Base-by-base conservation (phyloP, 768 basidiomycete genomes). In the Candolleomyces efflorescens region DNA sequence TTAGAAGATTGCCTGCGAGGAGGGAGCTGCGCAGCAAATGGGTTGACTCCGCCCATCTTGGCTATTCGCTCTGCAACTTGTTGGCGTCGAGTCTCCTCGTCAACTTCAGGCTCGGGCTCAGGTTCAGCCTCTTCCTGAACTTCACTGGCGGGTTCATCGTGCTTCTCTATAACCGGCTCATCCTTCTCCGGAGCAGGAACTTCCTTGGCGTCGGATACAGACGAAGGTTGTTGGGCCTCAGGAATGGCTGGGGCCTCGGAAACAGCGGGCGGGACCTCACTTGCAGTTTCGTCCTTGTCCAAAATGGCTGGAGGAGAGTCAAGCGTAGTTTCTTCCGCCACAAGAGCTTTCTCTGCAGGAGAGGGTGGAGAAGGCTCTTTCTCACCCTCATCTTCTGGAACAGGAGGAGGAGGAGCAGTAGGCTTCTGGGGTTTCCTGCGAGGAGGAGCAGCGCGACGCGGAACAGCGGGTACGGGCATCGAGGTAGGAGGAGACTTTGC, bases 391-490 rank as follows among this genome's bases (percentile, higher is more conserved):
- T 15, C 62, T 43, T 71, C 64, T 2, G 60, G 61, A n/a, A 62
- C 59, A n/a, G 59, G 52, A n/a, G 32, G 48, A 37, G 55, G 51
- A 11, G 46, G 27, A 15, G 64, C 63, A 38, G 59, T 59, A 32
- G 82, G 78, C 68, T 83, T 87, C 48, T 73, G 74, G 5, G 77
- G 66, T 54, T 63, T 88, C 71, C 79, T 85, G 43, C 90, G 77
- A 9, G 92, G 91, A 49, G 89, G 90, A 3, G 79, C 90, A 23
- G 89, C 80, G 4, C 91, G 82, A 45, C 87, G 83, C 44, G 91
- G 90, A 17, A 76, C 85, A 13, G 82, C 80, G 13, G 90, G 89
- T 3, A 90, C 76, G 20, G 90, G 89, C 85, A 93, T 92, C 0
- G 83, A 76, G 5, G 74, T 60, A 2, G 62, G 62, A 17, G 82